Evolutionary conservation across 1,284 basidiomycete species (phyloP).

Genomic region (Ustilago sp.): DNA sequence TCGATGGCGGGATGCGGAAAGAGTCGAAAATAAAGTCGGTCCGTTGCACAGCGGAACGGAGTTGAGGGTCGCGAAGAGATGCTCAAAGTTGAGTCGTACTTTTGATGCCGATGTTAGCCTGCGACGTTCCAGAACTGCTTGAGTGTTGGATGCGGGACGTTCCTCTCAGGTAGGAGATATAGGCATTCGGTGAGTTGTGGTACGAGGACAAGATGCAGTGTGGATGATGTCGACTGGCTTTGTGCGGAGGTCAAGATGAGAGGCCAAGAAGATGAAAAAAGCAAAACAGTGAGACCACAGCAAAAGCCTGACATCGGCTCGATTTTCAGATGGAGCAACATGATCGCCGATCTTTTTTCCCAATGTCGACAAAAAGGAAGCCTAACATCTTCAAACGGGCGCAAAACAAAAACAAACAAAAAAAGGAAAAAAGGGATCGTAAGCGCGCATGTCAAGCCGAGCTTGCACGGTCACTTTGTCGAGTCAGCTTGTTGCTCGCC

Average conservation of each 20-base stretch:
- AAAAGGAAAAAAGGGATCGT: neutral
- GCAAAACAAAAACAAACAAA: neutral
- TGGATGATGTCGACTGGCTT: neutral
- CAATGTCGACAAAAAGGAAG: neutral
- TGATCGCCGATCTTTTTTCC: neutral
- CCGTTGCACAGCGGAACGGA: neutral
- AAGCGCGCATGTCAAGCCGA: conserved; percentile 7
- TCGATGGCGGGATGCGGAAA: neutral
- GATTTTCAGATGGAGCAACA: neutral
- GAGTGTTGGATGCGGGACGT: neutral
- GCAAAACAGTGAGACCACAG: neutral
- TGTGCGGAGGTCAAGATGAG: neutral
- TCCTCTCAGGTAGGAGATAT: neutral
- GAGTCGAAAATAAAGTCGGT: neutral
- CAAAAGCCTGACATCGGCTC: conserved; percentile 2
- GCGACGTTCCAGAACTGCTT: neutral
- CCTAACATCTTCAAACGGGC: neutral
- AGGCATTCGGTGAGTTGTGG: neutral
- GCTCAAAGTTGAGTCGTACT: neutral
- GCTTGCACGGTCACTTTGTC: conserved; percentile 1
- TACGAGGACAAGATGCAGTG: neutral
- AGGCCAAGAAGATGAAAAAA: conserved; percentile 6
- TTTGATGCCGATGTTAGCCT: neutral
- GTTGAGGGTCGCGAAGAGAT: neutral
- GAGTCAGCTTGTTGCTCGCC: neutral